Conservation (phyloP, 2,329 filamentous ascomycete genomes). For the Chrysoporthe austroafricana region DNA sequence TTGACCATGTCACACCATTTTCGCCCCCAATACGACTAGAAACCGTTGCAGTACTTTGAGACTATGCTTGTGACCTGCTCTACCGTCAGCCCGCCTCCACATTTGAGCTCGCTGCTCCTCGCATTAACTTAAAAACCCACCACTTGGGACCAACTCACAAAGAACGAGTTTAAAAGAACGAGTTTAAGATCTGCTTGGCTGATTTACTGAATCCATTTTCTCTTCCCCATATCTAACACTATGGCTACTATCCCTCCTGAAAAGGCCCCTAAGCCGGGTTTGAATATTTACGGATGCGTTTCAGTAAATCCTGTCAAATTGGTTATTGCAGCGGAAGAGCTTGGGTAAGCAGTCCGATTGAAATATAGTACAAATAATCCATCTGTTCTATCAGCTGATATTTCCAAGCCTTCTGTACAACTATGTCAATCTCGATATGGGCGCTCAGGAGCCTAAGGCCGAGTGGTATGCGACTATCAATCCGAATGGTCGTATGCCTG, state of each 20-base stretch:
- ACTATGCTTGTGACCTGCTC: too few species aligned
- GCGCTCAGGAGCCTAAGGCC: conserved; percentile 25
- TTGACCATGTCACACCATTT: too few species aligned
- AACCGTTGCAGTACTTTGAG: too few species aligned
- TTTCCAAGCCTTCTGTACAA: conserved; percentile 30
- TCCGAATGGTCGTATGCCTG: conserved; percentile 33
- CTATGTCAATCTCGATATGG: conserved; percentile 31
- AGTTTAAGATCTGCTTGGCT: too few species aligned
- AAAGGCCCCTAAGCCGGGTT: conserved; percentile 33
- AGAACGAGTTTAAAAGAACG: too few species aligned
- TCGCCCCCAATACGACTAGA: too few species aligned
- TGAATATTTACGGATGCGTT: conserved; percentile 33
- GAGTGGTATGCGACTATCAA: conserved; percentile 34
- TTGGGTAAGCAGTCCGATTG: conserved; percentile 30
- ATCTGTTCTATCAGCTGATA: not conserved
- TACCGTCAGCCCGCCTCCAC: too few species aligned
- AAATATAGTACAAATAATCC: too few species aligned
- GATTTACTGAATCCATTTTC: too few species aligned
- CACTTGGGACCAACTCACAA: too few species aligned
- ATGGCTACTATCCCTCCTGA: conserved; percentile 30
- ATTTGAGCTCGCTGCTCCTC: too few species aligned
- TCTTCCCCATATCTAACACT: not conserved
- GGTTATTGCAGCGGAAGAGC: conserved; percentile 33
- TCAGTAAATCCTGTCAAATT: conserved; percentile 33
- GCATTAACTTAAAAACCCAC: too few species aligned